Percentiles rank a stretch among this genome's conserved stretches.
These are phyloP conservation scores for Dalbergia cochinchinensis DNA, from an alignment of 306 rosid genomes.

Conservation along the genomic window DNA sequence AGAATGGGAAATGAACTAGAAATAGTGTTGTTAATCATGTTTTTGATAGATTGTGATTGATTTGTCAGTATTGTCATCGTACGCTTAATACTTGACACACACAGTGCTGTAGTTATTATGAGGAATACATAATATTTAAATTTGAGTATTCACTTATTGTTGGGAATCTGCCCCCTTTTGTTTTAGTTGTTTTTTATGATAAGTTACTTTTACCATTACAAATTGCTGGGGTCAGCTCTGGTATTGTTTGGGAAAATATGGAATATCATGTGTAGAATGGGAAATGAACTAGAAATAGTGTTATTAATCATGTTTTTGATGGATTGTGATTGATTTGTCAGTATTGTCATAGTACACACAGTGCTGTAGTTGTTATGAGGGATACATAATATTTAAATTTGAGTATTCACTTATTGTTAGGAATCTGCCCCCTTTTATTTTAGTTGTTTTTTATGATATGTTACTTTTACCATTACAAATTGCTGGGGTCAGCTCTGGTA, in stretches of 20 bases:
- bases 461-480: neutral
- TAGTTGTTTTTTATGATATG: neutral
- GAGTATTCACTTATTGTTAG: slow-evolving; percentile 12
- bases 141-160: slow-evolving; percentile 2
- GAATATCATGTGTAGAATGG: neutral
- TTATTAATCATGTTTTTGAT: neutral
- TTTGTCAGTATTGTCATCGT: neutral
- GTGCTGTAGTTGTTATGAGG: neutral
- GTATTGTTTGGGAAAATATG: slow-evolving; percentile 17
- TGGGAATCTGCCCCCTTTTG: too few species aligned
- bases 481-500: neutral
- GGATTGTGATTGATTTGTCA: neutral
- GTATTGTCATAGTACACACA: slow-evolving; percentile 3
- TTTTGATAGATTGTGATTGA: slow-evolving; percentile 3
- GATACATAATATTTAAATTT: neutral
- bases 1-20: slow-evolving; percentile 11
- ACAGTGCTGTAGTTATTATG: neutral
- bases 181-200: too few species aligned
- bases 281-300: neutral
- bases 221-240: too few species aligned
- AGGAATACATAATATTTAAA: neutral
- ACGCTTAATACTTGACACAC: slow-evolving; percentile 12
- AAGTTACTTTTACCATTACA: too few species aligned
- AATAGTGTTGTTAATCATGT: neutral
- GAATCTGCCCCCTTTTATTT: neutral